These are phyloP conservation scores for Pulveroboletus sp. DNA, from an alignment of 768 basidiomycete genomes.

Conservation along the genomic window DNA sequence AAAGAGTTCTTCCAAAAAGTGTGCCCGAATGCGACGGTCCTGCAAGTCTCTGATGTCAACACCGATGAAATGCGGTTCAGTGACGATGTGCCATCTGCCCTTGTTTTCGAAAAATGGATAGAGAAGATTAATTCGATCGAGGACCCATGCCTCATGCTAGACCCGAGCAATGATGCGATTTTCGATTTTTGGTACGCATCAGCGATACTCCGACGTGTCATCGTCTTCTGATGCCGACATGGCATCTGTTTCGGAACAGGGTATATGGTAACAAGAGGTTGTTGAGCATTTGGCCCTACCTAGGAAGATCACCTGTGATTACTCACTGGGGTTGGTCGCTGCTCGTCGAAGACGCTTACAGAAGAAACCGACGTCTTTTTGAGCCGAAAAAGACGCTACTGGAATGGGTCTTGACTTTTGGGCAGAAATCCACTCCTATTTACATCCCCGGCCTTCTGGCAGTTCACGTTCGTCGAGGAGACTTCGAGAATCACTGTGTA, in stretches of 20 bases:
- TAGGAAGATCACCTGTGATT: slow-evolving; percentile 33
- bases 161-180: slow-evolving; percentile 21
- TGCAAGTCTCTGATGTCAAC: slow-evolving; percentile 30
- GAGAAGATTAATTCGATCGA: slow-evolving; percentile 32
- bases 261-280: slow-evolving; percentile 33
- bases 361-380: slow-evolving; percentile 29
- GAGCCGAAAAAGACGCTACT: not conserved
- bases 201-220: not conserved
- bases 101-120: slow-evolving; percentile 38
- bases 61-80: slow-evolving; percentile 28
- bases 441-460: slow-evolving; percentile 43
- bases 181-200: slow-evolving; percentile 36
- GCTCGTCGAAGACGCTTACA: slow-evolving; percentile 31
- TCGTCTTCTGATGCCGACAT: not conserved
- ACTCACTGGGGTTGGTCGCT: slow-evolving; percentile 39
- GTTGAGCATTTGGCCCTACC: slow-evolving; percentile 33
- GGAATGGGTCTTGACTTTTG: not conserved
- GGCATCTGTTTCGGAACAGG: slow-evolving; percentile 17
- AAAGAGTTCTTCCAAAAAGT: slow-evolving; percentile 37
- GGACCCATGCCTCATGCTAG: slow-evolving; percentile 40
- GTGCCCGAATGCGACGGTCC: slow-evolving; percentile 36
- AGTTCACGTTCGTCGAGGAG: slow-evolving; percentile 50
- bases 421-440: slow-evolving; percentile 2
- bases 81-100: slow-evolving; percentile 21
- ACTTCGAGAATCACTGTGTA: slow-evolving; percentile 44